Conservation (phyloP, 2,329 filamentous ascomycete species). For the Capronia americana region DNA sequence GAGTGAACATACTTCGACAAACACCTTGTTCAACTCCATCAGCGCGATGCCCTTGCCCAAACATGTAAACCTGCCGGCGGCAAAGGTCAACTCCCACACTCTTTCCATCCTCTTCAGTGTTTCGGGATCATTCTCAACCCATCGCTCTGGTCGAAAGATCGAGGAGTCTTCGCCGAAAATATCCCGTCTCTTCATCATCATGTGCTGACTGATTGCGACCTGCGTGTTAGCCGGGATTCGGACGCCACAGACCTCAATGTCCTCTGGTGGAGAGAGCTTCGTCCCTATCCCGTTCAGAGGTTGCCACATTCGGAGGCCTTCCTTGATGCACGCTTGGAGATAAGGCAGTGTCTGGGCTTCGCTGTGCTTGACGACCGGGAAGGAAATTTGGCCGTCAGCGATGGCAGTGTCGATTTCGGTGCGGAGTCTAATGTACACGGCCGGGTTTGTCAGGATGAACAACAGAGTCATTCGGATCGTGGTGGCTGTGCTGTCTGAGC, state of each 20-base stretch:
- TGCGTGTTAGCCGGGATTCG: constrained; percentile 15
- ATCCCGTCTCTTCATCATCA: constrained; percentile 3
- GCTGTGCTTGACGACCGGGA: constrained; percentile 7
- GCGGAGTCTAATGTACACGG: constrained; percentile 22
- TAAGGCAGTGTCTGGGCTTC: constrained; percentile 71
- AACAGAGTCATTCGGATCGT: constrained; percentile 26
- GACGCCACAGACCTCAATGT: constrained; percentile 38
- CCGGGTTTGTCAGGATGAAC: constrained; percentile 26
- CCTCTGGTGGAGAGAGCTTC: constrained; percentile 47
- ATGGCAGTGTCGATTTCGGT: constrained; percentile 8
- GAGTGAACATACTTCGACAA: constrained; percentile 53
- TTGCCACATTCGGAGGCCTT: constrained; percentile 68
- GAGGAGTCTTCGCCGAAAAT: constrained; percentile 45
- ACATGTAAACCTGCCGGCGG: constrained; percentile 55
- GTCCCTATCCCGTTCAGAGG: constrained; percentile 16
- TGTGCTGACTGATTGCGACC: constrained; percentile 5
- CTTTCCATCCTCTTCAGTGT: constrained; percentile 21
- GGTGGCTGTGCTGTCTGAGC: constrained; percentile 29
- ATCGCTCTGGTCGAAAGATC: constrained; percentile 50
- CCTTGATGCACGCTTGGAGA: constrained; percentile 77
- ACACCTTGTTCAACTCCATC: constrained; percentile 57
- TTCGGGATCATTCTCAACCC: constrained; percentile 40
- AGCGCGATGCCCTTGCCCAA: constrained; percentile 54
- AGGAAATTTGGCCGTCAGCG: constrained; percentile 14
- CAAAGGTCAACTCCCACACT: constrained; percentile 54